phyloP scores from a whole-genome alignment of 805 yeast genomes.

The Kluyveromyces wickerhamii region DNA sequence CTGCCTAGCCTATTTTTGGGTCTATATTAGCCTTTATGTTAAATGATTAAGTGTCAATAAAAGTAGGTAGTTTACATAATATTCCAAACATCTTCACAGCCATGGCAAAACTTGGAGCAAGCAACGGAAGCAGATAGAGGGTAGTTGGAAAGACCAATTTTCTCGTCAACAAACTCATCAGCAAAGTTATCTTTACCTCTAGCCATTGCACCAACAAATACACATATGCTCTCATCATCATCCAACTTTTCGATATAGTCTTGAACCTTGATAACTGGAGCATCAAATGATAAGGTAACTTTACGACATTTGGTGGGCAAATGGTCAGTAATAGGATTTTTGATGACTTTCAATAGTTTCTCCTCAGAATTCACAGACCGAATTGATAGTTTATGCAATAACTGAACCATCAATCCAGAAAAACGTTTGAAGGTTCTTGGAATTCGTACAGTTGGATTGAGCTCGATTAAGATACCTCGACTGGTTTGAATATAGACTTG shows the following conservation, averaged over 20 bases:
- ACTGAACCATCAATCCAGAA: slow-evolving; percentile 95
- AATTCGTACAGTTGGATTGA: slow-evolving; percentile 91
- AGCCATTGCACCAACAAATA: slow-evolving; percentile 99
- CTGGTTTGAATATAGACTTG: slow-evolving; percentile 97
- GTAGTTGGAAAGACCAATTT: slow-evolving; percentile 89
- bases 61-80: slow-evolving; percentile 44
- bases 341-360: slow-evolving; percentile 84
- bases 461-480: slow-evolving; percentile 88
- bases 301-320: slow-evolving; percentile 93
- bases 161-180: slow-evolving; percentile 94
- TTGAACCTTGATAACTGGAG: slow-evolving; percentile 79
- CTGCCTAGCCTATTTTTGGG: too few relatives aligned
- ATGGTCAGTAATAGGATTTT: slow-evolving; percentile 95
- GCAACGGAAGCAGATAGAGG: slow-evolving; percentile 97
- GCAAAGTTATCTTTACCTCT: slow-evolving; percentile 97
- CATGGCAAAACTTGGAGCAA: slow-evolving; percentile 96
- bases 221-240: slow-evolving; percentile 90
- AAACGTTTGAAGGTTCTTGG: slow-evolving; percentile 98
- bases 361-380: slow-evolving; percentile 95
- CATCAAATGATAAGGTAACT: slow-evolving; percentile 86
- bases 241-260: slow-evolving; percentile 76
- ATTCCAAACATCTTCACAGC: slow-evolving; percentile 97
- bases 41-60: too few relatives aligned
- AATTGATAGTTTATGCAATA: slow-evolving; percentile 84
- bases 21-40: too few relatives aligned